phyloP scores from a whole-genome alignment of 352 stramenopile species.

The Globisporangium viniferum region DNA sequence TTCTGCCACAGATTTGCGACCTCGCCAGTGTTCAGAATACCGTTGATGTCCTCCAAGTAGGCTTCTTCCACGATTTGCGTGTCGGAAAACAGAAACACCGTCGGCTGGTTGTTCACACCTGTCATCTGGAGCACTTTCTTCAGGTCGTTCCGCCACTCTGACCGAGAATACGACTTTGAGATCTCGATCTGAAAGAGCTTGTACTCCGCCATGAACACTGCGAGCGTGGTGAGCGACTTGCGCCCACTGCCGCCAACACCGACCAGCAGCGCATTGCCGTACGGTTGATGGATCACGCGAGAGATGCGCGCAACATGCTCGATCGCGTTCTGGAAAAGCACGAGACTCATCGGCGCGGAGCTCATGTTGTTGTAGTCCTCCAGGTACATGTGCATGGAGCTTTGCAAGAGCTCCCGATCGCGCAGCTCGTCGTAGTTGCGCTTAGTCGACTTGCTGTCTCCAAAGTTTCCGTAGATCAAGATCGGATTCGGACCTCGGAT shows the following conservation, averaged over 20 bases:
- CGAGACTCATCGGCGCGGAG: conserved; percentile 91
- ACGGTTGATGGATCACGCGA: conserved; percentile 90
- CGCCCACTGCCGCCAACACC: conserved; percentile 91
- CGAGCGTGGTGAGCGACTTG: conserved; percentile 91
- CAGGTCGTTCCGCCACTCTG: conserved; percentile 92
- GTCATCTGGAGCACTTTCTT: conserved; percentile 86
- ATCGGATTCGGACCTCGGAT: conserved; percentile 60
- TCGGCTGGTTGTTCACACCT: conserved; percentile 80
- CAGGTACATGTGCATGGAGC: conserved; percentile 90
- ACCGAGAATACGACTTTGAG: conserved; percentile 91
- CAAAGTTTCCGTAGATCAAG: conserved; percentile 90
- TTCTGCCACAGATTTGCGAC: conserved; percentile 91
- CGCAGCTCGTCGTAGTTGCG: conserved; percentile 89
- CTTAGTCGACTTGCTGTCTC: conserved; percentile 59
- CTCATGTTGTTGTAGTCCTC: conserved; percentile 96
- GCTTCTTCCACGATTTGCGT: conserved; percentile 92
- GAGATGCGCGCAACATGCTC: conserved; percentile 93
- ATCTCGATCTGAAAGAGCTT: conserved; percentile 96
- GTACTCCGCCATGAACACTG: conserved; percentile 94
- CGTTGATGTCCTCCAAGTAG: conserved; percentile 93
- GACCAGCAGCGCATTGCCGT: conserved; percentile 92
- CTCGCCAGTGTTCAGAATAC: conserved; percentile 92
- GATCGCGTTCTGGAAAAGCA: conserved; percentile 95
- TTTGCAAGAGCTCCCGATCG: conserved; percentile 74
- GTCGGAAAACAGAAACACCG: conserved; percentile 92